These are phyloP conservation scores for Cryoendolithus antarcticus DNA, from an alignment of 2,329 filamentous ascomycete genomes.

Conservation along the genomic window DNA sequence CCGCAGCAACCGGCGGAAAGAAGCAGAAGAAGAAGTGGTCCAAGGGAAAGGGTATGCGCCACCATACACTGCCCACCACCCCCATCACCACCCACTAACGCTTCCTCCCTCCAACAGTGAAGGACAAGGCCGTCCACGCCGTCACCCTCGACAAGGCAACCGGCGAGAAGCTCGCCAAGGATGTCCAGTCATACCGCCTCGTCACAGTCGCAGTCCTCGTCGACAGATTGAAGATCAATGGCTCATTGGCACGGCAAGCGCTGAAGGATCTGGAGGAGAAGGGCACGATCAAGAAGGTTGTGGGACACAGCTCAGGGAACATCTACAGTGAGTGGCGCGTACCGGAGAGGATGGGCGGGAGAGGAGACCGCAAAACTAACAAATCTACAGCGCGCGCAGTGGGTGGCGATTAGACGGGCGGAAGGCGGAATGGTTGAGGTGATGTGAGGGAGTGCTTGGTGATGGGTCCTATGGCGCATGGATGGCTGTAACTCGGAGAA, in stretches of 20 bases:
- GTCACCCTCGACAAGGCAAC: constrained; percentile 98
- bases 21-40: constrained; percentile 78
- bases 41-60: constrained; percentile 35
- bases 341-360: not conserved
- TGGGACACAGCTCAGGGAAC: constrained; percentile 91
- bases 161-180: constrained; percentile 98
- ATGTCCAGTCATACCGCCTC: constrained; percentile 99
- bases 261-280: constrained; percentile 91
- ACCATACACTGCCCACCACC: constrained; percentile 4
- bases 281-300: constrained; percentile 96
- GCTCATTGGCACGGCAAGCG: constrained; percentile 82
- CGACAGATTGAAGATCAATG: constrained; percentile 99
- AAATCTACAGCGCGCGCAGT: constrained; percentile 4
- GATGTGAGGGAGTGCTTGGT: no score
- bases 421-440: no score
- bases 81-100: constrained; percentile 3
- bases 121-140: constrained; percentile 99
- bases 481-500: no score
- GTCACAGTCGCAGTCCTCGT: constrained; percentile 97
- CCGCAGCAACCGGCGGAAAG: no score
- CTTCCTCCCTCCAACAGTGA: constrained; percentile 51
- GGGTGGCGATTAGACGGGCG: constrained; percentile 3
- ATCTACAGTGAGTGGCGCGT: constrained; percentile 72
- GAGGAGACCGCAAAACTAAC: constrained; percentile 1
- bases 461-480: no score